These are phyloP conservation scores for Trichosporon coremiiforme DNA, from an alignment of 1,284 basidiomycete species.

Conservation along the genomic window DNA sequence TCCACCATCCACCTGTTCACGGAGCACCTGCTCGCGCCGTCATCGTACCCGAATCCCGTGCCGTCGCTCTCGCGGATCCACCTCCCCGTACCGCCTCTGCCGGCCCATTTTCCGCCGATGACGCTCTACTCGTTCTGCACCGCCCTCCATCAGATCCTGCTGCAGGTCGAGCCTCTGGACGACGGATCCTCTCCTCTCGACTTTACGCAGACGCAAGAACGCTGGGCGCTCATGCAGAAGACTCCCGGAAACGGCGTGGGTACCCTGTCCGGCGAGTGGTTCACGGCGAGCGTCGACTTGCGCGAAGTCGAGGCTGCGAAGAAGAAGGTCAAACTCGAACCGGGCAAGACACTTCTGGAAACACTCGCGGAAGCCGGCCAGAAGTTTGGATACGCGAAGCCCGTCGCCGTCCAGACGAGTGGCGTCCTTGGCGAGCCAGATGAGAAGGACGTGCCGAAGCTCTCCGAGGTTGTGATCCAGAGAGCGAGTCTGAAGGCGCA, in stretches of 20 bases:
- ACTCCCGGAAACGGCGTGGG: conserved; percentile 30
- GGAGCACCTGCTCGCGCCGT: conserved; percentile 47
- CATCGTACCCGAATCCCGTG: conserved; percentile 52
- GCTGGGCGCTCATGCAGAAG: conserved; percentile 52
- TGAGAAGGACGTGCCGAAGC: conserved; percentile 27
- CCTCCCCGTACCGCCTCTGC: conserved; percentile 44
- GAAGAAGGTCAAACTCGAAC: conserved; percentile 25
- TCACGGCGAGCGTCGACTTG: conserved; percentile 42
- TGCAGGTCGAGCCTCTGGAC: conserved; percentile 39
- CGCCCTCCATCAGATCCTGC: conserved; percentile 41
- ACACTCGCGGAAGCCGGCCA: conserved; percentile 35
- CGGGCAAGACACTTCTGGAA: conserved; percentile 30
- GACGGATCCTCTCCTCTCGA: conserved; percentile 15
- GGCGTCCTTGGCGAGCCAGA: conserved; percentile 24
- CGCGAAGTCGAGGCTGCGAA: conserved; percentile 35
- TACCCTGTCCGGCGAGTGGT: conserved; percentile 45
- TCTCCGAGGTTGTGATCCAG: conserved; percentile 42
- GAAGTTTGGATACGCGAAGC: conserved; percentile 43
- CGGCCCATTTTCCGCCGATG: conserved; percentile 46
- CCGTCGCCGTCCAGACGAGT: conserved; percentile 40
- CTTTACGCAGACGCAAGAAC: conserved; percentile 26
- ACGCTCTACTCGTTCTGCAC: conserved; percentile 50
- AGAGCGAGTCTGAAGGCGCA: conserved; percentile 46
- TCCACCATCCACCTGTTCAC: conserved; percentile 46
- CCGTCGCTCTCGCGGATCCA: conserved; percentile 45